phyloP scores from a whole-genome alignment of 306 rosid species.

The Castanea mollissima region DNA sequence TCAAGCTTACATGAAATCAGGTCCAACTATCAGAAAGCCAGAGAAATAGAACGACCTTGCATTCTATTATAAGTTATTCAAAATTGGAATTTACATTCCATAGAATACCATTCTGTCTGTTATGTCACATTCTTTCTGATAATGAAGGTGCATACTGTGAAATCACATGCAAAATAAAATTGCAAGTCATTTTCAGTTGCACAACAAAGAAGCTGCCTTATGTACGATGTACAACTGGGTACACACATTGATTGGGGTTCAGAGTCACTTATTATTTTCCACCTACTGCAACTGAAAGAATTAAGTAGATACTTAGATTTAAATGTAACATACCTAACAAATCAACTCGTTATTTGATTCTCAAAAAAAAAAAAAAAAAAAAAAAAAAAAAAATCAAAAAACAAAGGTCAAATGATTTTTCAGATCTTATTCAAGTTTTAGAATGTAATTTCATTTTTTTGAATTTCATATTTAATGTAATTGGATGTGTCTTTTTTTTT shows the following conservation, averaged over 20 bases:
- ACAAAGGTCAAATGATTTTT: too few species aligned
- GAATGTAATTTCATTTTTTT: too few species aligned
- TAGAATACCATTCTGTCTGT: not conserved
- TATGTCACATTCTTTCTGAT: not conserved
- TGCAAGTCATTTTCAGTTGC: not conserved
- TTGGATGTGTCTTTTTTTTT: too few species aligned
- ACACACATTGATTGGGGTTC: not conserved
- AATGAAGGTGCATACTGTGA: not conserved
- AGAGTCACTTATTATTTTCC: not conserved
- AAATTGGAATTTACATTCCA: not conserved
- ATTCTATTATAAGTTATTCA: not conserved
- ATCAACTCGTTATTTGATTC: not conserved
- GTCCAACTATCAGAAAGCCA: not conserved
- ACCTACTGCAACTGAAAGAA: not conserved
- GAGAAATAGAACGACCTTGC: not conserved
- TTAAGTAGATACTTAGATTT: not conserved
- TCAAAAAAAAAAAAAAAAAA: too few species aligned
- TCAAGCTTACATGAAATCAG: not conserved
- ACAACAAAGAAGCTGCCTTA: not conserved
- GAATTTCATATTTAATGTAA: too few species aligned
- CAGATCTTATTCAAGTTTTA: too few species aligned
- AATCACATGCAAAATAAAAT: not conserved
- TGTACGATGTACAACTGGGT: not conserved
- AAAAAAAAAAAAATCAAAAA: not conserved
- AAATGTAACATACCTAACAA: not conserved